Conservation (phyloP, 768 basidiomycete genomes). For the Lanmaoa pseudosensibilis region DNA sequence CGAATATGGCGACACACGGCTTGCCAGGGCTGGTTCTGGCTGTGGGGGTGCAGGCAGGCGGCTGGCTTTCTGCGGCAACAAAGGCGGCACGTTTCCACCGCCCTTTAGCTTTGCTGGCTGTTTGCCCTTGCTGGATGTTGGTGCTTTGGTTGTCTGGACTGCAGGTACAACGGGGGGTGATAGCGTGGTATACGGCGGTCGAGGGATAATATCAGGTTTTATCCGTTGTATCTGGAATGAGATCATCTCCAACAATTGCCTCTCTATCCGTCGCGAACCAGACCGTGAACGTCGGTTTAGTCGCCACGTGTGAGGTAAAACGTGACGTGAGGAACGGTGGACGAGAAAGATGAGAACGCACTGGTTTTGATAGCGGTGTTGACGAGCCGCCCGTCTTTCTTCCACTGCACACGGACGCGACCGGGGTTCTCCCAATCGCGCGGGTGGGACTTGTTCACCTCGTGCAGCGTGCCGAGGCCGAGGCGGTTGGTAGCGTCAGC, state of each 20-base stretch:
- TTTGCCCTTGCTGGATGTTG: slow-evolving; percentile 47
- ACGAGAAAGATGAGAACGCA: slow-evolving; percentile 39
- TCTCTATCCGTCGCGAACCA: slow-evolving; percentile 49
- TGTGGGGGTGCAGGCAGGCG: slow-evolving; percentile 73
- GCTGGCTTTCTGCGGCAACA: slow-evolving; percentile 28
- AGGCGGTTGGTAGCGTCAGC: slow-evolving; percentile 77
- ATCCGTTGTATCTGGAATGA: slow-evolving; percentile 68
- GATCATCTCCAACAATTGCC: slow-evolving; percentile 74
- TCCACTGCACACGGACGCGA: slow-evolving; percentile 90
- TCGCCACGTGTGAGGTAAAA: neutral
- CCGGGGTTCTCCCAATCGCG: slow-evolving; percentile 99
- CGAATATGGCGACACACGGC: slow-evolving; percentile 76
- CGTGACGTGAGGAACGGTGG: neutral
- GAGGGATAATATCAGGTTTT: slow-evolving; percentile 71
- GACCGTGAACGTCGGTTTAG: neutral
- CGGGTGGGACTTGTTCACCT: slow-evolving; percentile 89
- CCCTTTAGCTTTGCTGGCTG: slow-evolving; percentile 49
- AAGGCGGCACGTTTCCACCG: slow-evolving; percentile 32
- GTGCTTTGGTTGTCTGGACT: slow-evolving; percentile 32
- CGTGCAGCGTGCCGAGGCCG: slow-evolving; percentile 79
- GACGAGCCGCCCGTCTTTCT: slow-evolving; percentile 68
- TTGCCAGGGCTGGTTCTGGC: slow-evolving; percentile 70
- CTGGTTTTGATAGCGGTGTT: slow-evolving; percentile 75
- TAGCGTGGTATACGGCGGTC: slow-evolving; percentile 54
- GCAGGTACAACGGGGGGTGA: slow-evolving; percentile 30